Conservation (phyloP, 2,329 filamentous ascomycete species). For the Sodiomyces alkalinus region DNA sequence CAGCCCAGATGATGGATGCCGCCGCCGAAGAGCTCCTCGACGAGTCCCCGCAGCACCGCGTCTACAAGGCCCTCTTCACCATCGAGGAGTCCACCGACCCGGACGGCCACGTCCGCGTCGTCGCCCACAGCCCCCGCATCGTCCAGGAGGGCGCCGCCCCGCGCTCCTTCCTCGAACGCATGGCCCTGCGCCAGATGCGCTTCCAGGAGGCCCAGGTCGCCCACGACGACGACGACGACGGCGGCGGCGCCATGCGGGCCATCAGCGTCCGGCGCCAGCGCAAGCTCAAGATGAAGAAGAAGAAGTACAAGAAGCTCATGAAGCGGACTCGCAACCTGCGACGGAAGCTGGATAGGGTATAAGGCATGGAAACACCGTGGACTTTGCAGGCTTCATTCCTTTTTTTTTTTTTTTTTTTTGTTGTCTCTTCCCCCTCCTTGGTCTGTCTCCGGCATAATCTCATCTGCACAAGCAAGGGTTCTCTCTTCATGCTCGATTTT, state of each 20-base stretch:
- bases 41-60: conserved; percentile 30
- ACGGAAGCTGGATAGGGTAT: conserved; percentile 67
- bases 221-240: conserved; percentile 19
- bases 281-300: conserved; percentile 99
- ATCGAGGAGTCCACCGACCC: conserved; percentile 50
- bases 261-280: conserved; percentile 87
- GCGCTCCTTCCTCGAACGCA: conserved; percentile 53
- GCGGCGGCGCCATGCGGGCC: conserved; percentile 46
- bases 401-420: conserved; percentile 7
- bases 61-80: conserved; percentile 50
- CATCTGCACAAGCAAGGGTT: too few species aligned
- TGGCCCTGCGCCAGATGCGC: conserved; percentile 47
- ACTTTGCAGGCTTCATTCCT: conserved; percentile 7
- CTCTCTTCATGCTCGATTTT: too few species aligned
- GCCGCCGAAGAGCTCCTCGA: conserved; percentile 16
- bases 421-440: too few species aligned
- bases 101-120: conserved; percentile 43
- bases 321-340: conserved; percentile 77
- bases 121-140: conserved; percentile 44
- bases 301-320: conserved; percentile 99
- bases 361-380: too few species aligned
- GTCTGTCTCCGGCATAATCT: too few species aligned
- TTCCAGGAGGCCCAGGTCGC: conserved; percentile 38
- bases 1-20: conserved; percentile 7
- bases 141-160: conserved; percentile 30